A percentile compares a stretch with the other conserved stretches of the same genome.
Conservation (phyloP, 2,329 filamentous ascomycete genomes). For the Fusarium armeniacum region DNA sequence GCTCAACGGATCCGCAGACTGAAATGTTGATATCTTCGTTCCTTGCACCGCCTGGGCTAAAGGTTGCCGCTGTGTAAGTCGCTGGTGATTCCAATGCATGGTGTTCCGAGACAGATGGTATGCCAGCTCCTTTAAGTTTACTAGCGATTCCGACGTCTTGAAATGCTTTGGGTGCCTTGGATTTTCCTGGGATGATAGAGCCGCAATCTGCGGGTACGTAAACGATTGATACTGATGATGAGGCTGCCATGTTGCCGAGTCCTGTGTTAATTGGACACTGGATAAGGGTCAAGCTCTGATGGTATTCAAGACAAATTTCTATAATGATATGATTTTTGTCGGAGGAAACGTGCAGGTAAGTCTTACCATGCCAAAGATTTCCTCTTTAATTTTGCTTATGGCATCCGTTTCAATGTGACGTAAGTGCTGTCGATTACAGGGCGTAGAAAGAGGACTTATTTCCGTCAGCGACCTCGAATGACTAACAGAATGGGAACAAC, state of each 20-base stretch:
- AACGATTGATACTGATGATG: constrained; percentile 19
- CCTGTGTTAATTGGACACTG: neutral
- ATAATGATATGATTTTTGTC: neutral
- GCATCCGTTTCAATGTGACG: constrained; percentile 10
- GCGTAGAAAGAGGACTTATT: neutral
- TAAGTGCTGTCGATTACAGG: constrained; percentile 2
- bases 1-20: constrained; percentile 30
- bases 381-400: neutral
- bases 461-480: neutral
- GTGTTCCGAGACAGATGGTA: constrained; percentile 17
- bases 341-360: neutral
- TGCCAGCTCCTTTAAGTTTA: constrained; percentile 6
- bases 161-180: constrained; percentile 43
- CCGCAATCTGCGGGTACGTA: constrained; percentile 46
- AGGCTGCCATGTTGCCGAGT: constrained; percentile 20
- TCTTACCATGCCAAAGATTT: neutral
- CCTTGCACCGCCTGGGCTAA: constrained; percentile 21
- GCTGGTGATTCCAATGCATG: constrained; percentile 28
- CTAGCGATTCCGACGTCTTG: constrained; percentile 19
- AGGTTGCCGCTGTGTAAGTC: constrained; percentile 15
- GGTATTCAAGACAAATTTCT: neutral
- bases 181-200: constrained; percentile 45
- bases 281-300: too few relatives aligned
- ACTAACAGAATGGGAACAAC: neutral
- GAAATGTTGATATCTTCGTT: constrained; percentile 37